These are phyloP conservation scores for Xylariaceae sp. DNA, from an alignment of 2,329 filamentous ascomycete genomes.

Conservation along the genomic window DNA sequence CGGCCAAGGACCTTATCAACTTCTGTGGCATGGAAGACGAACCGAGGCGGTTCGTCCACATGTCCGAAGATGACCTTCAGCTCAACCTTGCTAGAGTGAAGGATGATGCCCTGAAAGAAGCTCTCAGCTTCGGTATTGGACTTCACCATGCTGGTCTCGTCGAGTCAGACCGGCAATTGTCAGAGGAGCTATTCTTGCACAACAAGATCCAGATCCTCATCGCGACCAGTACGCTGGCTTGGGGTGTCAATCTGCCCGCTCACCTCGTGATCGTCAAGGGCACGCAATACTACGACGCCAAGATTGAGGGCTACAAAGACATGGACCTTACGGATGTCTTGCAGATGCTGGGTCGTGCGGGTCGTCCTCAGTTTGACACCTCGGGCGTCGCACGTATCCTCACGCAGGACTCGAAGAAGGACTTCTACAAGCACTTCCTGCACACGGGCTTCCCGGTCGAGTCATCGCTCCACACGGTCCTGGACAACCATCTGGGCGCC, in stretches of 20 bases:
- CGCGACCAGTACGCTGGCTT: slow-evolving; percentile 91
- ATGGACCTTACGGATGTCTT: slow-evolving; percentile 98
- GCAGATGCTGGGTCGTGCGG: slow-evolving; percentile 94
- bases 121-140: slow-evolving; percentile 95
- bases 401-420: slow-evolving; percentile 94
- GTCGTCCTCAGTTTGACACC: slow-evolving; percentile 91
- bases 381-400: slow-evolving; percentile 96
- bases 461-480: slow-evolving; percentile 87
- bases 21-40: slow-evolving; percentile 98
- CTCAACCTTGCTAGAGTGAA: slow-evolving; percentile 84
- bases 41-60: slow-evolving; percentile 81
- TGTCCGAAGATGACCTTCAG: slow-evolving; percentile 91
- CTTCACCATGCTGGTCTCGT: slow-evolving; percentile 95
- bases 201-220: slow-evolving; percentile 98
- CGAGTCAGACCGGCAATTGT: slow-evolving; percentile 82
- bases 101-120: slow-evolving; percentile 84
- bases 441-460: slow-evolving; percentile 98
- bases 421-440: slow-evolving; percentile 98
- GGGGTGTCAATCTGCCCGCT: slow-evolving; percentile 96
- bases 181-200: slow-evolving; percentile 91
- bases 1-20: slow-evolving; percentile 93
- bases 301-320: slow-evolving; percentile 94
- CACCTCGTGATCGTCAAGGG: slow-evolving; percentile 97
- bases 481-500: slow-evolving; percentile 94
- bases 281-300: slow-evolving; percentile 96